Evolutionary conservation across 768 basidiomycete species (phyloP).

Genomic region (Trametes cubensis): DNA sequence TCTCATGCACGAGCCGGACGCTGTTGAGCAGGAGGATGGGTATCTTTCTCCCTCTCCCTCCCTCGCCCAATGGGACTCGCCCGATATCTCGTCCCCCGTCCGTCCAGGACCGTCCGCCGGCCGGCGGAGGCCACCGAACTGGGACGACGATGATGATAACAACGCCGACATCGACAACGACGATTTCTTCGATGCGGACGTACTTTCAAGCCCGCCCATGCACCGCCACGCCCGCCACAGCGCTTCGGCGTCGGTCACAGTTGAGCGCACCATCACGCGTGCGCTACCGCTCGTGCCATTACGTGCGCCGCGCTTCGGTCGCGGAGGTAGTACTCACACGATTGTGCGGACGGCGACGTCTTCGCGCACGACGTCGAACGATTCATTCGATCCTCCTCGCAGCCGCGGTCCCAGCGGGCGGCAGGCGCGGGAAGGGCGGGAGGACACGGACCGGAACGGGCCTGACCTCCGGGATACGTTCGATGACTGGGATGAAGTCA

Average conservation of each 20-base stretch:
- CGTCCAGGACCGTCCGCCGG: conserved; percentile 28
- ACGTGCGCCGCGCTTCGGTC: conserved; percentile 11
- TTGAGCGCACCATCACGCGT: conserved; percentile 11
- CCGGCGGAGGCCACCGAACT: background rate
- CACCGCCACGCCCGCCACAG: background rate
- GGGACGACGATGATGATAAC: no score
- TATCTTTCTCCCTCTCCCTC: conserved; percentile 75
- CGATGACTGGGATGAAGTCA: conserved; percentile 44
- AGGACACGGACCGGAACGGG: conserved; percentile 21
- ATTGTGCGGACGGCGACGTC: background rate
- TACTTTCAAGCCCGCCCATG: conserved; percentile 51
- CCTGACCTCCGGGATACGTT: conserved; percentile 52
- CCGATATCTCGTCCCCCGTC: conserved; percentile 68
- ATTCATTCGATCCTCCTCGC: no score
- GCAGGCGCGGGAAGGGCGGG: conserved; percentile 4
- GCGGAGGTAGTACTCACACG: background rate
- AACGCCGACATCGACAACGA: conserved; percentile 25
- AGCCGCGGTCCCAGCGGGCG: background rate
- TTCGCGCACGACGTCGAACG: background rate
- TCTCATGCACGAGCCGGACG: conserved; percentile 41
- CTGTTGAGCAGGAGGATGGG: conserved; percentile 76
- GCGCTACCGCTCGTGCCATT: conserved; percentile 17
- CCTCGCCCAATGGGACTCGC: conserved; percentile 50
- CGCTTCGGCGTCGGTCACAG: background rate
- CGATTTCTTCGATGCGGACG: conserved; percentile 56